Evolutionary conservation across 768 basidiomycete genomes (phyloP).

Genomic region (Ramaria sp.): DNA sequence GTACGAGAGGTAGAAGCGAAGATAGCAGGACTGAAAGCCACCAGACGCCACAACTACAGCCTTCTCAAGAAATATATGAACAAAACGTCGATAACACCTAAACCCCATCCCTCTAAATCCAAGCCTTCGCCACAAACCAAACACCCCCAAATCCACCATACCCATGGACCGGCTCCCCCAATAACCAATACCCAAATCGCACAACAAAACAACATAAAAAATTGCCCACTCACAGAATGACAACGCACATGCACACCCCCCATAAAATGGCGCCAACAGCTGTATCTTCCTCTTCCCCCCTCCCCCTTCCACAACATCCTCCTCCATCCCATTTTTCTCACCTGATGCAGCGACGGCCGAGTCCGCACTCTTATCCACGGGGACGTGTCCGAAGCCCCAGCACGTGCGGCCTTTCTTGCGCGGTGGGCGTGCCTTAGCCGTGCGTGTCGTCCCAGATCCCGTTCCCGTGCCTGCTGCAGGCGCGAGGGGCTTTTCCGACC

Average conservation of each 20-base stretch:
- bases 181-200: not conserved
- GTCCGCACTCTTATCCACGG: not conserved
- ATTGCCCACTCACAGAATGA: constrained; percentile 13
- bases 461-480: not conserved
- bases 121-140: too few relatives aligned
- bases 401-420: constrained; percentile 16
- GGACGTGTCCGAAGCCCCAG: constrained; percentile 16
- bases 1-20: not conserved
- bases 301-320: not conserved
- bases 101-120: too few relatives aligned
- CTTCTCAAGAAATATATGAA: too few relatives aligned
- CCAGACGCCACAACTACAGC: too few relatives aligned
- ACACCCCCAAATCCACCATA: too few relatives aligned
- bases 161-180: too few relatives aligned
- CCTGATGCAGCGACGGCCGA: not conserved
- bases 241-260: not conserved
- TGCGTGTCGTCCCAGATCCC: not conserved
- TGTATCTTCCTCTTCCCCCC: constrained; percentile 26
- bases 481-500: not conserved
- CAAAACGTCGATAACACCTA: too few relatives aligned
- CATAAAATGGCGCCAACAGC: constrained; percentile 63
- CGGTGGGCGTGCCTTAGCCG: not conserved
- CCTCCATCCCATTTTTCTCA: not conserved
- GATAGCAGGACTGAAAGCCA: not conserved
- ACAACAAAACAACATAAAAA: not conserved